Percentiles rank a stretch among this genome's conserved stretches.
These are phyloP conservation scores for Auriscalpium microsporum DNA, from an alignment of 768 basidiomycete species.

Conservation along the genomic window DNA sequence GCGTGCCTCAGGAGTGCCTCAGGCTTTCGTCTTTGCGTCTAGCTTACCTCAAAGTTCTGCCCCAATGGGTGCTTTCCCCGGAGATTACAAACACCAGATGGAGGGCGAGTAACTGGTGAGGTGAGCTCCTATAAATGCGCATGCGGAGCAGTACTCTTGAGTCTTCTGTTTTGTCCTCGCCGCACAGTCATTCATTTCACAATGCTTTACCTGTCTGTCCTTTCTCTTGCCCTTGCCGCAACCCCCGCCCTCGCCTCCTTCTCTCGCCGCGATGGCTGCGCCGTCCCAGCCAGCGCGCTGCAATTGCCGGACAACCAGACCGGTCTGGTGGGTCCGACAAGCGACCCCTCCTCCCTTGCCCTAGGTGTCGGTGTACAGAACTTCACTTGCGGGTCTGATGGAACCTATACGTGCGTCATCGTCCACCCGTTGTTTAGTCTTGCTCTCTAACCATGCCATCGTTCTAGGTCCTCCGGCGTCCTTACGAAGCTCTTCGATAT, in stretches of 20 bases:
- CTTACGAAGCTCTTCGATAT: conserved; percentile 9
- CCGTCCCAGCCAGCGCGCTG: background rate
- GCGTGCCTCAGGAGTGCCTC: too few species aligned
- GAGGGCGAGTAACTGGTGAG: too few species aligned
- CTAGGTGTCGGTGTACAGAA: conserved; percentile 4
- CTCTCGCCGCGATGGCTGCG: background rate
- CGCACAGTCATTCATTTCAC: background rate
- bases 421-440: background rate
- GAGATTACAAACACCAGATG: too few species aligned
- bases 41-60: too few species aligned
- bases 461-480: conserved; percentile 7
- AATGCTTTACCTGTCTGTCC: background rate
- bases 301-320: conserved; percentile 1
- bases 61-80: too few species aligned
- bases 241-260: background rate
- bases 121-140: too few species aligned
- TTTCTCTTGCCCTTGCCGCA: background rate
- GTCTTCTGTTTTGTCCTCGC: too few species aligned
- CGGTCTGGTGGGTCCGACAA: background rate
- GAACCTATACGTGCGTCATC: conserved; percentile 3
- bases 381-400: background rate
- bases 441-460: background rate
- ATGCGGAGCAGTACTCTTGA: too few species aligned
- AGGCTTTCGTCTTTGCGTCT: too few species aligned
- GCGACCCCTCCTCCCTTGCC: background rate